These are phyloP conservation scores for Chrysoporthe cubensis DNA, from an alignment of 2,329 filamentous ascomycete species.

Conservation along the genomic window DNA sequence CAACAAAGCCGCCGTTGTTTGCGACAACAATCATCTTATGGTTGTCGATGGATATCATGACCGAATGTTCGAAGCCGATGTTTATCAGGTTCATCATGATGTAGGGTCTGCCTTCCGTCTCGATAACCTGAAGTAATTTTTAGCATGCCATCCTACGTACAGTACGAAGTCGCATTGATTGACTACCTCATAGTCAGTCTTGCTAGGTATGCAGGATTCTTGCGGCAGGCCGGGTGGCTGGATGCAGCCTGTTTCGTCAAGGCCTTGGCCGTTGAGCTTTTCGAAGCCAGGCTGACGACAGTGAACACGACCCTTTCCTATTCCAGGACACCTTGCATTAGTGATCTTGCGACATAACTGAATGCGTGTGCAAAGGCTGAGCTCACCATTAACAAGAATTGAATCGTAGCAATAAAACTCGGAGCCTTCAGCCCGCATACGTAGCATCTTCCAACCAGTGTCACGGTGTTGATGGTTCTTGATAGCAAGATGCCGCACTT, in stretches of 20 bases:
- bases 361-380: not conserved
- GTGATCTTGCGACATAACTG: not conserved
- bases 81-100: slow-evolving; percentile 32
- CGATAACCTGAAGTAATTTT: slow-evolving; percentile 25
- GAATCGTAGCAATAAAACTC: slow-evolving; percentile 34
- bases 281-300: slow-evolving; percentile 29
- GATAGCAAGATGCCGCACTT: slow-evolving; percentile 27
- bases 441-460: slow-evolving; percentile 29
- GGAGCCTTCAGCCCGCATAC: slow-evolving; percentile 29
- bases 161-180: not conserved
- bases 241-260: slow-evolving; percentile 29
- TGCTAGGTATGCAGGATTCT: slow-evolving; percentile 17
- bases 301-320: slow-evolving; percentile 34
- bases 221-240: slow-evolving; percentile 18
- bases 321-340: not conserved
- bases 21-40: slow-evolving; percentile 34
- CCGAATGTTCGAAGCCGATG: slow-evolving; percentile 30
- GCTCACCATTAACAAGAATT: slow-evolving; percentile 33
- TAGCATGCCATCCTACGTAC: not conserved
- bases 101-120: slow-evolving; percentile 27
- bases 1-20: slow-evolving; percentile 33
- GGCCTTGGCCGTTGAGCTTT: slow-evolving; percentile 20
- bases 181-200: slow-evolving; percentile 17
- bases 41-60: slow-evolving; percentile 31
- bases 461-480: slow-evolving; percentile 31